Conservation (phyloP, 2,329 filamentous ascomycete genomes). For the Cladophialophora yegresii region DNA sequence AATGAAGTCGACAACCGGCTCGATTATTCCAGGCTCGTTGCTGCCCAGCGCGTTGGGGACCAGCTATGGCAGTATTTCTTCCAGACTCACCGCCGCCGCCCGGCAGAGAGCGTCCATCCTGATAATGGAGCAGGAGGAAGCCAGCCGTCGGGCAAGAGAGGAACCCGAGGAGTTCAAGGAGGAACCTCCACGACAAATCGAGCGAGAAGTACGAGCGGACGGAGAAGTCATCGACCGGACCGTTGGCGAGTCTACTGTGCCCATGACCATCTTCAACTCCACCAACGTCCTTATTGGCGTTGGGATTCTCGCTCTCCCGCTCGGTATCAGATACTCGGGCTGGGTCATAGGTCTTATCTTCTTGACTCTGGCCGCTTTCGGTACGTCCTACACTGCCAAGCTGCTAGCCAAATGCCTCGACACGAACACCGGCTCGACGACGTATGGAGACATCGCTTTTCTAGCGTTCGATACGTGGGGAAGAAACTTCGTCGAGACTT, state of each 20-base stretch:
- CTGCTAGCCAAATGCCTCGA: constrained; percentile 86
- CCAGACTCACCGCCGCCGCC: constrained; percentile 59
- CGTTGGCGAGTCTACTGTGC: constrained; percentile 90
- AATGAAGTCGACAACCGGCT: constrained; percentile 16
- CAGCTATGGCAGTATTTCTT: constrained; percentile 61
- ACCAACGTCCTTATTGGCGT: constrained; percentile 92
- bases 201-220: constrained; percentile 33
- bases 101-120: constrained; percentile 58
- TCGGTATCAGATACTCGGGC: constrained; percentile 83
- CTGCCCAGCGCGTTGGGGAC: constrained; percentile 45
- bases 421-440: constrained; percentile 79
- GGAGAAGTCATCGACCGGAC: constrained; percentile 81
- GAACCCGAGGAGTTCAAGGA: constrained; percentile 34
- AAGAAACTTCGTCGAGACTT: constrained; percentile 75
- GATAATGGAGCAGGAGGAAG: constrained; percentile 55
- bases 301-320: constrained; percentile 81
- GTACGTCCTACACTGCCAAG: constrained; percentile 83
- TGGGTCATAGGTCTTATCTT: constrained; percentile 82
- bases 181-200: constrained; percentile 24
- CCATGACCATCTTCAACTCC: constrained; percentile 94
- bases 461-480: constrained; percentile 84
- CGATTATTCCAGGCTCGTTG: constrained; percentile 15
- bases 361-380: constrained; percentile 69
- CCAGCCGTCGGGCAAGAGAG: constrained; percentile 44
- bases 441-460: constrained; percentile 90